phyloP scores from a whole-genome alignment of 805 yeast genomes.

The Priceomyces castillae region DNA sequence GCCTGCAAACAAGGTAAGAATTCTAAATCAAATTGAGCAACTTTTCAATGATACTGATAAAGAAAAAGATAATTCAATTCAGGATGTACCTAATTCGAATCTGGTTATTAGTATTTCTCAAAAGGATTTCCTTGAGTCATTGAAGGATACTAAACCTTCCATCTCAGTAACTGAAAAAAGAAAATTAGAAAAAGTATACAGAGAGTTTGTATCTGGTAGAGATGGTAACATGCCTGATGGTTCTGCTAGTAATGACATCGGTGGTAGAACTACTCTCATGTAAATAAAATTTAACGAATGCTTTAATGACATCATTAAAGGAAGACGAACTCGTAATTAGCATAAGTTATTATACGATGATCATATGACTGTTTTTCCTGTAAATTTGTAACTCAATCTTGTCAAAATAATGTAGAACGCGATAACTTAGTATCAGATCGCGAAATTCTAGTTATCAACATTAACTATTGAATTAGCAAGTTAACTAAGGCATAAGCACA shows the following conservation, averaged over 20 bases:
- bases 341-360: no score
- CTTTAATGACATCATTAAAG: no score
- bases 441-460: no score
- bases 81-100: background rate
- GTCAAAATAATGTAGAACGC: no score
- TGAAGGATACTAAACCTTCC: slow-evolving; percentile 82
- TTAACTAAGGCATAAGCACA: background rate
- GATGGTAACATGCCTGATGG: slow-evolving; percentile 91
- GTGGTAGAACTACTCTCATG: slow-evolving; percentile 83
- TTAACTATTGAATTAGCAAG: no score
- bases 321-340: no score
- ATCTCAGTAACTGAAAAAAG: slow-evolving; percentile 69
- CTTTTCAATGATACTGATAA: slow-evolving; percentile 20
- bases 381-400: no score
- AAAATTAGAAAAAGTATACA: slow-evolving; percentile 63
- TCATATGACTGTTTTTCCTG: no score
- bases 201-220: slow-evolving; percentile 69
- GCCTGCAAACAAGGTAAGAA: slow-evolving; percentile 40
- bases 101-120: slow-evolving; percentile 40
- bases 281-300: no score
- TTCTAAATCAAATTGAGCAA: slow-evolving; percentile 43
- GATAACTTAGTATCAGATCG: no score
- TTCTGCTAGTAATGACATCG: slow-evolving; percentile 71
- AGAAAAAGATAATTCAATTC: slow-evolving; percentile 14
- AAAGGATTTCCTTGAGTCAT: slow-evolving; percentile 58